Evolutionary conservation across 164 flowering plant genomes (phyloP), one percentile per base, ranked within the genome.

Genomic region (Annona squamosa): DNA sequence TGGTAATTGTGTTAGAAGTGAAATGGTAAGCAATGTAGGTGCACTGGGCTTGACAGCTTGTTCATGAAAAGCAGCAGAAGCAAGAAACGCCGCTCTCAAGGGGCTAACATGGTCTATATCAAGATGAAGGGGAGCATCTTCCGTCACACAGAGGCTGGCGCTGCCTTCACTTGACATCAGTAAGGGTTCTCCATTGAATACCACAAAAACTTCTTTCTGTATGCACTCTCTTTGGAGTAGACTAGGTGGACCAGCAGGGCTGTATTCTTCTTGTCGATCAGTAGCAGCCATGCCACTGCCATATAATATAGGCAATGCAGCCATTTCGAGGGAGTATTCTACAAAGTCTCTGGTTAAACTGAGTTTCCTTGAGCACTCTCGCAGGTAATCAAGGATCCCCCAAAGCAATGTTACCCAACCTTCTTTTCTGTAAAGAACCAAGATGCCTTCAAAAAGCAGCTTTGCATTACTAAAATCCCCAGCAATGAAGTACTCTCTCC

Each of bases 71-170:
- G 97, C 95, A 78, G 91, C 93, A 37, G 97, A 87, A 62, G 97
- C 91, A 77, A 93, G 95, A 80, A 90, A 86, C 41, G 83, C 95
- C 45, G 78, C 80, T 81, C 98, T 88, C 70, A 96, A 89, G 71
- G 99, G 98, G 81, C 98, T 96, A 70, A 93, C 90, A 65, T 82
- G 89, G 84, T 96, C 99, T 82, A 96, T 86, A 84, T 96, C 98
- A 72, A 96, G 90, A 79, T 83, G 88, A 76, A 96, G 81, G 12
- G 95, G 91, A 65, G 75, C 73, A 70, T 85, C 89, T 76, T 44
- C 81, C 46, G 71, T 79, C 57, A 87, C 76, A 72, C 75, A 76
- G 67, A 88, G 77, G 71, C 66, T 48, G 67, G 48, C 65, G 68
- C 71, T 74, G n/a, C 72, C 78, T 70, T 81, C 84, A 64, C 64